Evolutionary conservation across 2,329 filamentous ascomycete genomes (phyloP).

Genomic region (Sarocladiaceae sp.): DNA sequence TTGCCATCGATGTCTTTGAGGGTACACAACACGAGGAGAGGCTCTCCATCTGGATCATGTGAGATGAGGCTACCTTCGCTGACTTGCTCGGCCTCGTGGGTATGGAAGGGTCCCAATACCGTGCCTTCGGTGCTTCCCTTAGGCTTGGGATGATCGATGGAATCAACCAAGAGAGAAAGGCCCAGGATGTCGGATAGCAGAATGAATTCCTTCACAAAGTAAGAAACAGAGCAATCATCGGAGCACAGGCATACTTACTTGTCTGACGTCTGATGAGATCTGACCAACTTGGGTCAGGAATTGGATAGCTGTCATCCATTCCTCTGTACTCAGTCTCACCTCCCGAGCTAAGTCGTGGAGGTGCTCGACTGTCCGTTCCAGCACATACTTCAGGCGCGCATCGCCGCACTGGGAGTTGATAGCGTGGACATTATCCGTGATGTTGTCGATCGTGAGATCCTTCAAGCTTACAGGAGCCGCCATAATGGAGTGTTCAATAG

Average conservation of each 20-base stretch:
- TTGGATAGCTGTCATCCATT: constrained; percentile 65
- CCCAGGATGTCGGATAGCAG: constrained; percentile 69
- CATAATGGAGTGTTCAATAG: no score
- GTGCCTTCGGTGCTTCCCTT: constrained; percentile 62
- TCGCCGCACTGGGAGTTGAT: constrained; percentile 63
- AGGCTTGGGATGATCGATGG: constrained; percentile 71
- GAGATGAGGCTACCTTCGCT: constrained; percentile 51
- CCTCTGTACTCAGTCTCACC: constrained; percentile 61
- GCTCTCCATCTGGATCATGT: constrained; percentile 57
- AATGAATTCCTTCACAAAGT: constrained; percentile 52
- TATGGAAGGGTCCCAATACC: constrained; percentile 76
- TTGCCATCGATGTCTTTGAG: constrained; percentile 54
- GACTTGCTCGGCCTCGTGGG: constrained; percentile 56
- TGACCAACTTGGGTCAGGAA: constrained; percentile 67
- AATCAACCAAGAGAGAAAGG: constrained; percentile 67
- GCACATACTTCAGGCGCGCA: constrained; percentile 57
- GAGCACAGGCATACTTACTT: no score
- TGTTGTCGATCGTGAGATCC: constrained; percentile 66
- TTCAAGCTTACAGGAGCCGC: no score
- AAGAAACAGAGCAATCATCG: neutral
- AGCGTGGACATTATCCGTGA: constrained; percentile 61
- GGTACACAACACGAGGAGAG: constrained; percentile 60
- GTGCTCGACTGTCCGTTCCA: constrained; percentile 64
- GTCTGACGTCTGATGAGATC: constrained; percentile 48
- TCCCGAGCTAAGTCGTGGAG: constrained; percentile 72